phyloP scores from a whole-genome alignment of 2,329 filamentous ascomycete genomes.

The Cladosporium oxysporum region DNA sequence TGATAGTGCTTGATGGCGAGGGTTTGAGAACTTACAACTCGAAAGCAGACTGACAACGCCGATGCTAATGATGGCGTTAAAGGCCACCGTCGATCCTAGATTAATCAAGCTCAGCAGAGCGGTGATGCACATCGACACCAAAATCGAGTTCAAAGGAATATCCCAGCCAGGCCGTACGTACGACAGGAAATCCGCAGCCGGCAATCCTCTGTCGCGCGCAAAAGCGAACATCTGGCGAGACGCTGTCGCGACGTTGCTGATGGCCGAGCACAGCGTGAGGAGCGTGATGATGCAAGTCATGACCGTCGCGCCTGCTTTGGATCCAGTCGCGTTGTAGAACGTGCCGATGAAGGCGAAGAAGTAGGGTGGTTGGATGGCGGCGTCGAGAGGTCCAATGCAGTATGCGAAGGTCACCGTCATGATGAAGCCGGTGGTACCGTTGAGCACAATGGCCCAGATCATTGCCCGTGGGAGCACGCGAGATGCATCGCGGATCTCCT shows the following conservation, averaged over 20 bases:
- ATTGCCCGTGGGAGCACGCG: slow-evolving; percentile 29
- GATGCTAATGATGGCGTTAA: slow-evolving; percentile 45
- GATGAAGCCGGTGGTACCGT: slow-evolving; percentile 26
- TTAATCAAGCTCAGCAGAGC: slow-evolving; percentile 43
- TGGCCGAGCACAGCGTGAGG: slow-evolving; percentile 34
- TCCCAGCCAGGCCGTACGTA: slow-evolving; percentile 29
- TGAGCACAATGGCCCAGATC: slow-evolving; percentile 24
- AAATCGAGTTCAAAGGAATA: slow-evolving; percentile 34
- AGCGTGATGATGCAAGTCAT: slow-evolving; percentile 38
- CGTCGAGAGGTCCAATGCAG: slow-evolving; percentile 37
- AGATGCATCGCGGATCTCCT: slow-evolving; percentile 32
- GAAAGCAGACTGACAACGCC: slow-evolving; percentile 38
- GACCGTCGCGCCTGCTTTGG: slow-evolving; percentile 34
- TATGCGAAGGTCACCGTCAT: slow-evolving; percentile 38
- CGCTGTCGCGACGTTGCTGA: slow-evolving; percentile 41
- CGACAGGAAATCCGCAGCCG: slow-evolving; percentile 25
- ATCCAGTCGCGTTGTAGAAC: slow-evolving; percentile 40
- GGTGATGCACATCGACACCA: slow-evolving; percentile 34
- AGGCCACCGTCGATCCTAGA: slow-evolving; percentile 42
- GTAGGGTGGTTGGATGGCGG: slow-evolving; percentile 25
- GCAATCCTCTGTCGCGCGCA: slow-evolving; percentile 42
- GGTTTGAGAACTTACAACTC: slow-evolving; percentile 37
- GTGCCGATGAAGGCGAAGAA: slow-evolving; percentile 38
- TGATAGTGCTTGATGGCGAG: too few species aligned
- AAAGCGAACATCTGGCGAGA: slow-evolving; percentile 45